Evolutionary conservation across 2,329 filamentous ascomycete genomes (phyloP), one percentile per base, ranked within the genome.

Genomic region (Nemania abortiva): DNA sequence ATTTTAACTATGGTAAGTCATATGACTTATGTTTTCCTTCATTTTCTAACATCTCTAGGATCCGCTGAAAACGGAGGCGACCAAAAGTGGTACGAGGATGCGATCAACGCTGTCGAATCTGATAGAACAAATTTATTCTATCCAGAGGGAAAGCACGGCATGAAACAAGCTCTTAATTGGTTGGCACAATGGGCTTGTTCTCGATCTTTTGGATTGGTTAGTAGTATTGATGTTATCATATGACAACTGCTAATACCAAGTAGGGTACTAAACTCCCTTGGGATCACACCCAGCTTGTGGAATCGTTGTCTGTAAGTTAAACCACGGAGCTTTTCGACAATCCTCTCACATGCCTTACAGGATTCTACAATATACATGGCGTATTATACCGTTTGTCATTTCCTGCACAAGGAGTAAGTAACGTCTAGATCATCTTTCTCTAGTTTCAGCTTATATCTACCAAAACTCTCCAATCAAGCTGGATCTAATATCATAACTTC

Each of bases 121-220:
- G 87, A 86, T 65, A 86, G 90, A 69, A 88, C 88, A 68, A 88
- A 88, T 71, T 88, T 88, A 34, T 83, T 98, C 83, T 89, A 86
- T n/a, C 80, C 84, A 37, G 92, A 95, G 78, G 91, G 93, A 57
- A 91, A 90, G 81, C 89, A 95, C 79, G 89, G 89, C 6, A 97
- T 98, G 79, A 89, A 94, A 80, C 91, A 91, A 73, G 95, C 95
- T 47, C 85, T 99, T 52, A 90, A 91, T 80, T 99, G 96, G 67
- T 65, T 99, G 71, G 94, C 93, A 79, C 93, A 96, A 80, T 99
- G 96, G 96, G 95, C 96, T 50, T 98, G 95, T 78, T 93, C 94
- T 59, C 88, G 96, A 79, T 93, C 92, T 9, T 99, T 94, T 75
- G 96, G 96, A 79, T 88, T 98, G 56, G 68, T 67, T 29, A 57